These are phyloP conservation scores for Aspergillus calidoustus DNA, from an alignment of 2,329 filamentous ascomycete species.

Conservation along the genomic window DNA sequence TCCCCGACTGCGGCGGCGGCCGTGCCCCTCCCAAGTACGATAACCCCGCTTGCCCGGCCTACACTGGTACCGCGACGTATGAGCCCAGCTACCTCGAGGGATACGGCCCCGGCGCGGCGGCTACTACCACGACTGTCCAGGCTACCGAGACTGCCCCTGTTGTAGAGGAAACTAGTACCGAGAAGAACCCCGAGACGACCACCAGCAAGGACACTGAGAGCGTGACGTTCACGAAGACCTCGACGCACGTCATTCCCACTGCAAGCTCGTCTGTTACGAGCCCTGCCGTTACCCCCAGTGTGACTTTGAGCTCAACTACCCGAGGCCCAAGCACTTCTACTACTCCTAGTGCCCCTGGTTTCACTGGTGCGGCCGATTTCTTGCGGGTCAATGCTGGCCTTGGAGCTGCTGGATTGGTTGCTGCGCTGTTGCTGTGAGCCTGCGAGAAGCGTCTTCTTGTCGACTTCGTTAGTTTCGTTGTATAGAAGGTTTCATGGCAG, in stretches of 20 bases:
- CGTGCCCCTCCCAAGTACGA: conserved; percentile 66
- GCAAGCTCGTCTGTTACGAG: not conserved
- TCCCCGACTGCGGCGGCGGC: conserved; percentile 71
- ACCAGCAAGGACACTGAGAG: not conserved
- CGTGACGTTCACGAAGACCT: not conserved
- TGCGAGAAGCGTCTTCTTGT: not conserved
- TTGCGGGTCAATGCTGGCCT: not conserved
- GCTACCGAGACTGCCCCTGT: not conserved
- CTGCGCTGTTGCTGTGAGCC: not conserved
- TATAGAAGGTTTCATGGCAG: not conserved
- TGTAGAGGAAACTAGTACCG: not conserved
- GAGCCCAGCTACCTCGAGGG: conserved; percentile 12
- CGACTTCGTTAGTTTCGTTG: not conserved
- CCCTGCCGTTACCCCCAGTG: not conserved
- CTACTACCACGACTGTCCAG: not conserved
- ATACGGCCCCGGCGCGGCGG: conserved; percentile 3
- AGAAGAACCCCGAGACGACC: not conserved
- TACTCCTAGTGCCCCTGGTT: not conserved
- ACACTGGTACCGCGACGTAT: conserved; percentile 29
- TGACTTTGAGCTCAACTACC: not conserved
- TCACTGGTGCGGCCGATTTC: not conserved
- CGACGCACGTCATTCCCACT: not conserved
- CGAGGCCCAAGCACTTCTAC: not conserved
- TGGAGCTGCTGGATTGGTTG: not conserved
- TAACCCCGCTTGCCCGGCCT: conserved; percentile 61